These are phyloP conservation scores for Rhipidocladum racemiflorum DNA, from an alignment of 176 grass and related monocot genomes.

Conservation along the genomic window DNA sequence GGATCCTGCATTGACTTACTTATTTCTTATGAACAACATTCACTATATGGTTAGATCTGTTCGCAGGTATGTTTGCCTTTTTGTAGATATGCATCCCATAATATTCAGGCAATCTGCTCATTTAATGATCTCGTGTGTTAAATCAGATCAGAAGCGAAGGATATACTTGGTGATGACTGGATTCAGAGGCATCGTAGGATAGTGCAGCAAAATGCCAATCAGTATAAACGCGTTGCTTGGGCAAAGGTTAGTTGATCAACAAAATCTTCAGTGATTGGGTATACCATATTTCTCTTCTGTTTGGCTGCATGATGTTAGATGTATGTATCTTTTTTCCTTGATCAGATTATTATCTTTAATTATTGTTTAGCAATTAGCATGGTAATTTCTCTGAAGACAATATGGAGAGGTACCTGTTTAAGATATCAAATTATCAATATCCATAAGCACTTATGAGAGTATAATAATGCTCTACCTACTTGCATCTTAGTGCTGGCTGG, in stretches of 20 bases:
- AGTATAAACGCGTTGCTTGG: constrained; percentile 96
- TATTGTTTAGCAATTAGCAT: neutral
- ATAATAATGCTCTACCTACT: neutral
- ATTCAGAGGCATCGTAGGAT: constrained; percentile 95
- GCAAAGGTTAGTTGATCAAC: constrained; percentile 62
- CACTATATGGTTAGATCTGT: constrained; percentile 99
- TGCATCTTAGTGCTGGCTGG: neutral
- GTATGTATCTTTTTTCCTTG: neutral
- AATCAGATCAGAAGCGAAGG: constrained; percentile 93
- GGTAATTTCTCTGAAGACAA: constrained; percentile 11
- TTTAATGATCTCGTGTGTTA: neutral
- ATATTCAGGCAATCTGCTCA: neutral
- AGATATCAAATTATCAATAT: neutral
- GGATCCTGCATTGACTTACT: constrained; percentile 73
- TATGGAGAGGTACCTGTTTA: constrained; percentile 6
- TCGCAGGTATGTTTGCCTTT: constrained; percentile 59
- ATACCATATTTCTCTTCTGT: neutral
- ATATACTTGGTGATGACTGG: constrained; percentile 98
- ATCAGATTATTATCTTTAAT: neutral
- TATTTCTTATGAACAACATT: constrained; percentile 98
- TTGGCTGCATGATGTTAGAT: constrained; percentile 5
- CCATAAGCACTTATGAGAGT: neutral
- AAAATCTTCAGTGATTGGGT: neutral
- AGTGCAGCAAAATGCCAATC: constrained; percentile 97
- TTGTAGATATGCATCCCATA: neutral